Base-by-base conservation (phyloP, 129 eudicot genomes). In the sunflower (Helianthus annuus) region DNA sequence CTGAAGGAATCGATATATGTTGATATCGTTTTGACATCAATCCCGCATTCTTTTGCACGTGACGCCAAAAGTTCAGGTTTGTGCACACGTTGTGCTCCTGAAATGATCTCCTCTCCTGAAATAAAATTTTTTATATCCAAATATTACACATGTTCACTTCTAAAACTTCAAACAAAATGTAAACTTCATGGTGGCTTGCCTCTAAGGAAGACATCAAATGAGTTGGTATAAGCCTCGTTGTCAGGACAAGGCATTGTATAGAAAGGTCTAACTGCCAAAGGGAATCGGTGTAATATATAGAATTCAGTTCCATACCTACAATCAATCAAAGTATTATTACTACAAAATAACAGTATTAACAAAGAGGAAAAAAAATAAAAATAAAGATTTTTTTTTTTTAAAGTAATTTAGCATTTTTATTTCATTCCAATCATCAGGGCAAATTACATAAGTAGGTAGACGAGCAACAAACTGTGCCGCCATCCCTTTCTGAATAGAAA, bases 201-300 rank as follows among this genome's bases (percentile, higher is more conserved):
- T 19, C 22, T 19, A 19, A 19, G 22, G 22, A 19, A 19, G 22
- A 19, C 22, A 19, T 19, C 87, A 6, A 91, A 92, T 0, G 98
- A 92, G 76, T 89, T 92, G 79, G 96, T 92, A 62, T 89, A 92
- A 9, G 74, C 70, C 3, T 58, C 49, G n/a, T 83, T 70, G 58
- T 92, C 95, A 48, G 72, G 57, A 62, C 96, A 92, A 15, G 98
- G 95, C 98, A 92, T 92, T 12, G 96, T 92, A 72, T 92, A 92
- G 71, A 92, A 92, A 17, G 96, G 96, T 27, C 96, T 82, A 69
- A 89, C 85, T 15, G 89, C 94, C 73, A 84, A 68, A 64, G 96
- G 96, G 76, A 86, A 92, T 11, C 94, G 94, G 56, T 92, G 94
- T 56, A 89, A 87, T 67, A 92, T 92, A 83, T 89, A 92, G 80